Percentiles rank a stretch among this genome's conserved stretches.
Evolutionary conservation across 2,329 filamentous ascomycete species (phyloP).

Genomic region (Capronia epimyces): DNA sequence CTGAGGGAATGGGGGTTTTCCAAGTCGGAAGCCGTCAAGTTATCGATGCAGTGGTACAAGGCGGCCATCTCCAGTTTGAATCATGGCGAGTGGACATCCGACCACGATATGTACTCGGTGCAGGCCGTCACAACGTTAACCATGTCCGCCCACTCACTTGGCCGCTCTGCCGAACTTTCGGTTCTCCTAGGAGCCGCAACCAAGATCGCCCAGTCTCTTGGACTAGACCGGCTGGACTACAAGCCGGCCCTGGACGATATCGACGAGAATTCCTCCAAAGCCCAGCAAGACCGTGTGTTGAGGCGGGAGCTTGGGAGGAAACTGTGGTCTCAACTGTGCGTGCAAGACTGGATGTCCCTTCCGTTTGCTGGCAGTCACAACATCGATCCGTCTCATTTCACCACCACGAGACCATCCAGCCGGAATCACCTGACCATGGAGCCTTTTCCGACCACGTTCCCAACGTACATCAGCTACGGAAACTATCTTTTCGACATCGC

Average conservation of each 20-base stretch:
- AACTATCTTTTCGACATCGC: constrained; percentile 39
- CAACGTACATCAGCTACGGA: constrained; percentile 36
- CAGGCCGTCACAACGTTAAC: constrained; percentile 47
- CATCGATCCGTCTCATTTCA: constrained; percentile 36
- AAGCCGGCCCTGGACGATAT: constrained; percentile 19
- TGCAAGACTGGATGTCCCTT: constrained; percentile 43
- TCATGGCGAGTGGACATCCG: constrained; percentile 42
- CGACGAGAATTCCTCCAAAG: constrained; percentile 6
- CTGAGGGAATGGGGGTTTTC: constrained; percentile 43
- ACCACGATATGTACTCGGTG: constrained; percentile 40
- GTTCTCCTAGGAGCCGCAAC: constrained; percentile 44
- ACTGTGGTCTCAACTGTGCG: constrained; percentile 37
- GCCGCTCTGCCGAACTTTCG: constrained; percentile 45
- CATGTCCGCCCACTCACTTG: constrained; percentile 47
- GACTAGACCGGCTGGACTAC: constrained; percentile 39
- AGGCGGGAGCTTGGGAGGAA: constrained; percentile 36
- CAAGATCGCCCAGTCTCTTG: constrained; percentile 46
- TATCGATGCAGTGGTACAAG: constrained; percentile 45
- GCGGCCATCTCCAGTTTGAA: constrained; percentile 44
- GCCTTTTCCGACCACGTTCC: constrained; percentile 23
- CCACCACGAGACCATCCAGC: constrained; percentile 33
- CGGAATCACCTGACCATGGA: constrained; percentile 36
- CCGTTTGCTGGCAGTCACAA: constrained; percentile 38
- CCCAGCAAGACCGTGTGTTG: constrained; percentile 11
- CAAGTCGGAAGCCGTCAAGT: constrained; percentile 37